These are phyloP conservation scores for Vaccinium vitisidaea DNA, from an alignment of 148 eudicot species.

Conservation along the genomic window DNA sequence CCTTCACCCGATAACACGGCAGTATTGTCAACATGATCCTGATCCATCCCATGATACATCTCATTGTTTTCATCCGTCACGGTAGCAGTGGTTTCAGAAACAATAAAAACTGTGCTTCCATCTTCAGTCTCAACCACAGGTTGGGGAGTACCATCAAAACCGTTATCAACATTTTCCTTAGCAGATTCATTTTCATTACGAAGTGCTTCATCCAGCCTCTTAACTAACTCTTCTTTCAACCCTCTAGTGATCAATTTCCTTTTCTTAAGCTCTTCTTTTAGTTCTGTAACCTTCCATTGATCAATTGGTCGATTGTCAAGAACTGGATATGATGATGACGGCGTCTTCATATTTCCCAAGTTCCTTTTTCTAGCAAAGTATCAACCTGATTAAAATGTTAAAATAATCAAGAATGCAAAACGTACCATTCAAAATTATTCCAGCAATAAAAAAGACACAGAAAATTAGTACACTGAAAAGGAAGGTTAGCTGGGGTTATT, in stretches of 20 bases:
- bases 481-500: background rate
- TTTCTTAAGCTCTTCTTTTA: slow-evolving; percentile 87
- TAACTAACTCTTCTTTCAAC: slow-evolving; percentile 77
- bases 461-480: background rate
- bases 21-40: slow-evolving; percentile 25
- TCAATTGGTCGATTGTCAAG: slow-evolving; percentile 78
- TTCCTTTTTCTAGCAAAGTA: background rate
- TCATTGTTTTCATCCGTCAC: slow-evolving; percentile 7
- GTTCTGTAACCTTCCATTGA: slow-evolving; percentile 88
- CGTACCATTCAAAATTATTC: background rate
- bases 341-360: slow-evolving; percentile 26
- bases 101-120: slow-evolving; percentile 9
- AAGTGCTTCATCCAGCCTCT: slow-evolving; percentile 67
- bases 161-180: slow-evolving; percentile 29
- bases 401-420: background rate
- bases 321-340: slow-evolving; percentile 52
- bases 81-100: background rate
- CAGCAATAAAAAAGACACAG: background rate
- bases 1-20: slow-evolving; percentile 26
- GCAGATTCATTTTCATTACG: slow-evolving; percentile 47
- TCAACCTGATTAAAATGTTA: slow-evolving; percentile 17
- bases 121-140: slow-evolving; percentile 28
- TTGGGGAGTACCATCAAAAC: slow-evolving; percentile 19
- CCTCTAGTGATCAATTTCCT: slow-evolving; percentile 71
- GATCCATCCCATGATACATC: slow-evolving; percentile 19